Base-by-base conservation (phyloP, 805 yeast genomes). In the Monosporozyma yasuniensis region DNA sequence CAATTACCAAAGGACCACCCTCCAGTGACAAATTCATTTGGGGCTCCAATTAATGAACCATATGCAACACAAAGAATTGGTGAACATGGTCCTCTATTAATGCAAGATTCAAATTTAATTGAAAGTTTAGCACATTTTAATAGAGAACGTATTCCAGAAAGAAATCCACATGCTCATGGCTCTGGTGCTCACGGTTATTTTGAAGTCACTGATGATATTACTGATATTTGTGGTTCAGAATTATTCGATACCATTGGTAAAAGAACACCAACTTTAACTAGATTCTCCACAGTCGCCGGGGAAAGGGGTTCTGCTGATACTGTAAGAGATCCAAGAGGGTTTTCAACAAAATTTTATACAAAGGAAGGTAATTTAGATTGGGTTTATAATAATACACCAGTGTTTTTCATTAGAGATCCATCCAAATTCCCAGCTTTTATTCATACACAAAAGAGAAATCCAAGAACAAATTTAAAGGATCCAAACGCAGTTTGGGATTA, bases 121-220 rank as follows among this genome's bases (percentile, higher is more conserved):
- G 96, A 87, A 61, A 77, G 87, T 2, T 69, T 87, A 50, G 90
- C 95, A 19, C 96, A 87, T 67, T 87, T 87, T 61, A 95, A 86
- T 70, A 76, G 95, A 58, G 96, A 87, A 70, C 75, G 96, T 68
- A 84, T 87, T 56, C 96, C 96, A 11, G 96, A 88, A 71, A 76
- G 96, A 70, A 95, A 87, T 51, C 96, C 88, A 34, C 96, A 87
- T 64, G 96, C 96, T 49, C 87, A 87, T 67, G 96, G 96, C 58
- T 84, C 90, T 11, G 96, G 96, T 63, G 96, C 95, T 10, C 86
- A 75, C 64, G 96, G 96, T 56, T 77, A 75, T 56, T 88, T 88
- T 65, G 95, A 85, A 67, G 90, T 84, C 48, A 87, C 96, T 11
- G 91, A 87, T 58, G 95, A 87, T 60, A 81, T 87, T 61, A 71